Base-by-base conservation (phyloP, 768 basidiomycete species). In the Mycena metata region DNA sequence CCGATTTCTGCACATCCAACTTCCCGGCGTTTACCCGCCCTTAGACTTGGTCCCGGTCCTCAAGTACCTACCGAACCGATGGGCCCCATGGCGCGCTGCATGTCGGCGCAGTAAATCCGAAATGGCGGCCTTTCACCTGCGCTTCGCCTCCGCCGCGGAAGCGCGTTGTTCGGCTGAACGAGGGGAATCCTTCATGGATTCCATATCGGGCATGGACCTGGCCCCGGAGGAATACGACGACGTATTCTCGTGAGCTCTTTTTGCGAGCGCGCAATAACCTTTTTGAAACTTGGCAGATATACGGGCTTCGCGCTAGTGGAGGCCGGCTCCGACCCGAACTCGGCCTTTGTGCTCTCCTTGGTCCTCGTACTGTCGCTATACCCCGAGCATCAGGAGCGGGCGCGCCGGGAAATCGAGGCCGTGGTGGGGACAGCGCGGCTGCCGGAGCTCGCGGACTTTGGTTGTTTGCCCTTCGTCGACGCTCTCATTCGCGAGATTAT, bases 361-460 rank as follows among this genome's bases (percentile, higher is more conserved):
- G 45, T 68, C 30, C 66, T 74, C 6, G 52, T 61, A 5, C 58
- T 74, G 13, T 56, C 64, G 15, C 21, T 54, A n/a, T 65, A 61
- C 54, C 79, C 79, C 7, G 71, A 77, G 16, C 67, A 61, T 23
- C 77, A 76, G 57, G 57, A 57, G 21, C 72, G 72, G 30, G 76
- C 75, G 1, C 72, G 74, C 41, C 60, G 61, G 41, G 79, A 79
- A 60, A 62, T 79, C 33, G 76, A 80, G 45, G 39, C 51, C 5
- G 71, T 76, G 19, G 62, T 77, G 4, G 75, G 76, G 30, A 23
- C 33, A 15, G 67, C 70, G n/a, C 69, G 75, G 0, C 43, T 79
- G 10, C 72, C 75, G 11, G 66, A 54, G 7, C 39, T 70, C 16
- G 56, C 21, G 19, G 76, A 77, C 46, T 58, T 60, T 42, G 41